These are phyloP conservation scores for Hyaloscypha bicolor DNA, from an alignment of 495 filamentous ascomycete genomes.

Conservation along the genomic window DNA sequence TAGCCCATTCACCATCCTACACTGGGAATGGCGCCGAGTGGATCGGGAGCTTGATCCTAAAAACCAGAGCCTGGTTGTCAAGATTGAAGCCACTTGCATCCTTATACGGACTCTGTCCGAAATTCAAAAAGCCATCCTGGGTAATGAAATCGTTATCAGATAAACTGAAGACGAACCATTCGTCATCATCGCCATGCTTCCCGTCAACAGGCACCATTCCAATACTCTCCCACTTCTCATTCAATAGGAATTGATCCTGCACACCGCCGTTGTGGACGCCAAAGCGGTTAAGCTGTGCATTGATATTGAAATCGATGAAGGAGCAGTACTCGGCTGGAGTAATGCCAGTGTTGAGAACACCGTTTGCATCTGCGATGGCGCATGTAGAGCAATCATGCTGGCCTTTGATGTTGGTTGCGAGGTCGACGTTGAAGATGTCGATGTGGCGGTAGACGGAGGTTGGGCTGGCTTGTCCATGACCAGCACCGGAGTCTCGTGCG, in stretches of 20 bases:
- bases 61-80: conserved; percentile 72
- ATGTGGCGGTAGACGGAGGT: conserved; percentile 70
- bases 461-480: conserved; percentile 57
- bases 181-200: conserved; percentile 38
- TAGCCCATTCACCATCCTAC: too few relatives aligned
- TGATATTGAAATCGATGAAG: conserved; percentile 75
- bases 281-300: conserved; percentile 67
- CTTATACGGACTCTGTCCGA: conserved; percentile 59
- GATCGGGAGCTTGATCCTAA: conserved; percentile 62
- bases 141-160: conserved; percentile 85
- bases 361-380: conserved; percentile 54
- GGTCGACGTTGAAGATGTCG: conserved; percentile 68
- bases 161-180: conserved; percentile 67
- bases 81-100: conserved; percentile 67
- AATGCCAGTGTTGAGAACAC: conserved; percentile 58
- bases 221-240: conserved; percentile 85
- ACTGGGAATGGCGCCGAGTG: conserved; percentile 20
- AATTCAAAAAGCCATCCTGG: conserved; percentile 64
- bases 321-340: conserved; percentile 66
- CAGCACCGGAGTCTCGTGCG: conserved; percentile 64
- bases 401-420: conserved; percentile 68
- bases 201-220: conserved; percentile 64
- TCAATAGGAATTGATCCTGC: conserved; percentile 57
- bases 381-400: conserved; percentile 38
- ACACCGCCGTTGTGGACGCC: conserved; percentile 68